Evolutionary conservation across 2,329 filamentous ascomycete genomes (phyloP).

Genomic region (Penicillium sp.): DNA sequence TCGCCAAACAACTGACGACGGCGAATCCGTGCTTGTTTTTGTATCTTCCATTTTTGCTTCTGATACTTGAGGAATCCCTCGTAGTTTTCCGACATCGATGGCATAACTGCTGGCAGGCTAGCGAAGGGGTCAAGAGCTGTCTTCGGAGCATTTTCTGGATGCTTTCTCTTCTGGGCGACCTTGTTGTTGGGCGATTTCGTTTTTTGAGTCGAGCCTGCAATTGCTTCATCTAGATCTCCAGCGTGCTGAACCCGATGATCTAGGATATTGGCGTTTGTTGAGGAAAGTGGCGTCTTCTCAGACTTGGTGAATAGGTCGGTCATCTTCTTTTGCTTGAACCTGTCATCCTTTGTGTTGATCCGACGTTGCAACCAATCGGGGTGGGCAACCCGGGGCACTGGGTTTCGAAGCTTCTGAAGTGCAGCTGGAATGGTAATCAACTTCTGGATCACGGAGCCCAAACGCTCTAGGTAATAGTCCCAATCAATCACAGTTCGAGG

Average conservation of each 20-base stretch:
- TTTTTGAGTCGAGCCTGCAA: conserved; percentile 66
- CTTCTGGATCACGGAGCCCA: conserved; percentile 97
- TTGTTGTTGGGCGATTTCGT: conserved; percentile 59
- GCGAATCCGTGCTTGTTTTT: conserved; percentile 82
- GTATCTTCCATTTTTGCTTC: conserved; percentile 98
- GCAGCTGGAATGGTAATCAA: conserved; percentile 97
- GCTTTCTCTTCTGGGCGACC: conserved; percentile 67
- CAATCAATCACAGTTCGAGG: conserved; percentile 88
- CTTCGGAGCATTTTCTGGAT: conserved; percentile 60
- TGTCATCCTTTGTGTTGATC: conserved; percentile 94
- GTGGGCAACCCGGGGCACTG: conserved; percentile 87
- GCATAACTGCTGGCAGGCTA: conserved; percentile 77
- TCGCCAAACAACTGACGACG: conserved; percentile 92
- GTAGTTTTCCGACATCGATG: conserved; percentile 81
- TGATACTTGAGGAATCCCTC: conserved; percentile 85
- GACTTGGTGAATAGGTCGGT: conserved; percentile 75
- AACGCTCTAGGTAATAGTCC: conserved; percentile 93
- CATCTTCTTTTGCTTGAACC: conserved; percentile 97
- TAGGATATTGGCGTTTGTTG: conserved; percentile 64
- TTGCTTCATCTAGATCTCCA: conserved; percentile 71
- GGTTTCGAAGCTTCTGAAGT: conserved; percentile 90
- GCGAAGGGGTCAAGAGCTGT: conserved; percentile 75
- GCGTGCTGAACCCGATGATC: conserved; percentile 53
- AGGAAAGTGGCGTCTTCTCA: conserved; percentile 65
- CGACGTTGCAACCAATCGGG: conserved; percentile 94